Base-by-base conservation (phyloP, 495 filamentous ascomycete species). In the Xylaria grammica region DNA sequence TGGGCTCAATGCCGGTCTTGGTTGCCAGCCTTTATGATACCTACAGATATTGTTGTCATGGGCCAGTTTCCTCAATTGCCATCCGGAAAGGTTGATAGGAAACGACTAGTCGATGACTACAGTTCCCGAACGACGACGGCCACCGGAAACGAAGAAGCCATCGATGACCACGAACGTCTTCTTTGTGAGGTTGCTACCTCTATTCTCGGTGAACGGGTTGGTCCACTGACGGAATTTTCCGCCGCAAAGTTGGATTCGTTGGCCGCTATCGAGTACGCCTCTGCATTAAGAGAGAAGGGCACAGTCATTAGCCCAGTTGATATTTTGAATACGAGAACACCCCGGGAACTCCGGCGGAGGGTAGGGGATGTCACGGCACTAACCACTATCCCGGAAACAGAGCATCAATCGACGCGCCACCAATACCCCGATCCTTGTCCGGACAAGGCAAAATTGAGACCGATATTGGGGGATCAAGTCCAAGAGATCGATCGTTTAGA, bases 31-130 rank as follows among this genome's bases (percentile, higher is more conserved):
- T 92, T 89, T 68, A 95, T 95, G 92, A 73, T 93, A 0, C 92
- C 92, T 8, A 79, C 82, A 6, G 88, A 93, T 60, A 78, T 94
- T 38, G 74, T 91, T 4, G 63, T 90, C 0, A 70, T 89, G 40
- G 45, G 77, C 13, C 76, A 82, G 26, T 85, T 94, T 24, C 92
- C 92, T 1, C 84, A 86, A 27, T 76, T 94, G 15, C 74, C 90
- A n/a, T 93, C 90, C 0, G 92, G 92, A 3, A 96, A 96, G 63
- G 78, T 91, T 4, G 88, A 96, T 67, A 84, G 86, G 53, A 90
- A 87, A 65, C 70, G 72, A 2, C 69, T 96, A n/a, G 79, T 87
- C 42, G 72, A 76, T 4, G 78, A 87, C 10, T 93, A 89, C 70
- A 50, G 70, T 62, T 22, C 68, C 11, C 53, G 74, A 54, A 50